Evolutionary conservation across 2,329 filamentous ascomycete species (phyloP).

Genomic region (Pleomassaria siparia): DNA sequence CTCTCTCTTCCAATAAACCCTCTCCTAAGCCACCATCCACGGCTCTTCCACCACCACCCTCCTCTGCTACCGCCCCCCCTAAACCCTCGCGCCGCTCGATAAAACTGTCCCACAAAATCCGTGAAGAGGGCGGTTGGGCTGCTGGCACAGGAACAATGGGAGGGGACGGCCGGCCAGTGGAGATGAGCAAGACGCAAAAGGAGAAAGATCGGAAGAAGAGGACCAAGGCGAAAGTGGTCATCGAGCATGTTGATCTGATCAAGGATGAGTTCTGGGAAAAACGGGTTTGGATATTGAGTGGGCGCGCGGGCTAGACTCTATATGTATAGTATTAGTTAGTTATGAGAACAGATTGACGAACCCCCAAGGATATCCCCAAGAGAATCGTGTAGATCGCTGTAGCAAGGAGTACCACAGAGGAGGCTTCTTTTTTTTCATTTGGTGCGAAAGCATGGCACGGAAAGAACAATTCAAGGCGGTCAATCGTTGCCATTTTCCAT

Average conservation of each 20-base stretch:
- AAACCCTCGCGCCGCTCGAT: neutral
- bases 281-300: conserved; percentile 69
- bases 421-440: too few species aligned
- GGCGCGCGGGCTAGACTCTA: conserved; percentile 27
- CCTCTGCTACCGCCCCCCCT: neutral
- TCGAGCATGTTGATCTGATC: conserved; percentile 92
- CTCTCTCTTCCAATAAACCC: too few species aligned
- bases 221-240: conserved; percentile 75
- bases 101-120: neutral
- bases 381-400: too few species aligned
- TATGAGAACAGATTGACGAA: neutral
- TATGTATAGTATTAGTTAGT: neutral
- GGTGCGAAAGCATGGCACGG: too few species aligned
- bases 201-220: conserved; percentile 82
- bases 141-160: neutral
- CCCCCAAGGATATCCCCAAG: too few species aligned
- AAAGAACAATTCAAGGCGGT: too few species aligned
- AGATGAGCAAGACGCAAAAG: conserved; percentile 72
- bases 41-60: neutral
- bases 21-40: neutral
- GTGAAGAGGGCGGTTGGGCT: conserved; percentile 1
- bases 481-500: too few species aligned
- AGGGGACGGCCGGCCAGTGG: conserved; percentile 2
- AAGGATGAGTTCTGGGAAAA: conserved; percentile 91
- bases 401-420: too few species aligned